A percentile compares a stretch with the other conserved stretches of the same genome.
Conservation (phyloP, 208 protist genomes). For the Wallacemonas sp. region DNA sequence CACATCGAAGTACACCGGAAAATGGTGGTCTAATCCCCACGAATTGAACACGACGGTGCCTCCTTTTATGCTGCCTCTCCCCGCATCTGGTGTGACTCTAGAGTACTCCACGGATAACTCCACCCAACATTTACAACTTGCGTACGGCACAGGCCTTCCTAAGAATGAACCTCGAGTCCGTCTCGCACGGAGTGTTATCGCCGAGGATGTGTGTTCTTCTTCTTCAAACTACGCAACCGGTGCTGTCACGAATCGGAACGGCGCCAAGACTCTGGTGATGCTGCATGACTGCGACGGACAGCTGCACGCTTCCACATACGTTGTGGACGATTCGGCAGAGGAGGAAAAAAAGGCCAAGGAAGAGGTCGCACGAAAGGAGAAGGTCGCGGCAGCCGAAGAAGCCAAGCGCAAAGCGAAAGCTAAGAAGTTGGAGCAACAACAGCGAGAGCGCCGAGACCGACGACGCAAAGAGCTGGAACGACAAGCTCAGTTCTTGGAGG, state of each 20-base stretch:
- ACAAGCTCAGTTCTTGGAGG: slow-evolving; percentile 31
- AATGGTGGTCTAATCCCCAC: slow-evolving; percentile 37
- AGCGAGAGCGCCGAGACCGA: slow-evolving; percentile 36
- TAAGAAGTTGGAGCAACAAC: slow-evolving; percentile 38
- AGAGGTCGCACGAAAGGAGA: slow-evolving; percentile 31
- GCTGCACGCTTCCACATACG: slow-evolving; percentile 13
- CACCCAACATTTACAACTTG: neutral
- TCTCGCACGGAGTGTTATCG: neutral
- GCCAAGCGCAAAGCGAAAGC: slow-evolving; percentile 33
- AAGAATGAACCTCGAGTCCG: neutral
- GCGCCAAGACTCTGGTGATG: slow-evolving; percentile 15
- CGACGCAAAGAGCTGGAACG: slow-evolving; percentile 41
- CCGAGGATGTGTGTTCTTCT: neutral
- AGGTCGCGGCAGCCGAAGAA: slow-evolving; percentile 34
- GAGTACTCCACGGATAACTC: slow-evolving; percentile 25
- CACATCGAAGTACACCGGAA: slow-evolving; percentile 36
- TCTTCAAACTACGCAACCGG: slow-evolving; percentile 3
- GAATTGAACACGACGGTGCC: slow-evolving; percentile 34
- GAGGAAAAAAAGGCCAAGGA: slow-evolving; percentile 31
- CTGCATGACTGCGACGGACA: slow-evolving; percentile 12
- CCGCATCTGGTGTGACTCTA: slow-evolving; percentile 23
- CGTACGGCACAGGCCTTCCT: neutral
- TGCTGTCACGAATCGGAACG: neutral
- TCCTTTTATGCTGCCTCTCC: slow-evolving; percentile 28
- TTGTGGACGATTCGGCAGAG: slow-evolving; percentile 63